Conservation (phyloP, 768 basidiomycete genomes). For the Paxillus involutus region DNA sequence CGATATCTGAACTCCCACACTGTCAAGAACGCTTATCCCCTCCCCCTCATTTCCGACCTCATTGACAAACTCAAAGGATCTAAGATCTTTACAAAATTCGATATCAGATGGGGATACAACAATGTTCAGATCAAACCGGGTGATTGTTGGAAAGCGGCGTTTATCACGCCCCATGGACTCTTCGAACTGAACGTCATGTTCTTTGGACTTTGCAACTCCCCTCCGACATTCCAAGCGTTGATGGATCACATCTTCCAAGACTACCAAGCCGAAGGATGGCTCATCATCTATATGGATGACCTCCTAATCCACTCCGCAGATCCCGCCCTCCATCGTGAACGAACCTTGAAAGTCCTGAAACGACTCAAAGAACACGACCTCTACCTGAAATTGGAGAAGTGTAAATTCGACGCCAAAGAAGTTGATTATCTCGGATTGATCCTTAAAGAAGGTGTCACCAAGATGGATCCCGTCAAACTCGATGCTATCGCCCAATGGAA, state of each 20-base stretch:
- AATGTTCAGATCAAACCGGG: neutral
- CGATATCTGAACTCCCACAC: neutral
- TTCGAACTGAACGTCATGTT: constrained; percentile 18
- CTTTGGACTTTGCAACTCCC: constrained; percentile 17
- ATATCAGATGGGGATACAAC: neutral
- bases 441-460: constrained; percentile 9
- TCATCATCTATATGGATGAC: constrained; percentile 29
- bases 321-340: constrained; percentile 5
- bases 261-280: constrained; percentile 14
- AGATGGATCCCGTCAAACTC: constrained; percentile 37
- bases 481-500: constrained; percentile 32
- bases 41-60: neutral
- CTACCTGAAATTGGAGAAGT: constrained; percentile 34
- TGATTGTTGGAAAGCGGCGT: neutral
- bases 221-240: constrained; percentile 16
- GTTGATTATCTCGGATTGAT: neutral
- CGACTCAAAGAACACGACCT: constrained; percentile 32
- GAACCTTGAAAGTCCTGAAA: constrained; percentile 23
- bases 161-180: neutral
- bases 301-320: constrained; percentile 21
- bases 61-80: neutral
- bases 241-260: too few relatives aligned
- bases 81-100: neutral
- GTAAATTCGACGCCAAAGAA: neutral
- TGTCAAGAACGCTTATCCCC: neutral